Base-by-base conservation (phyloP, 2,329 filamentous ascomycete species). In the Ceratocystiopsis brevicomis region DNA sequence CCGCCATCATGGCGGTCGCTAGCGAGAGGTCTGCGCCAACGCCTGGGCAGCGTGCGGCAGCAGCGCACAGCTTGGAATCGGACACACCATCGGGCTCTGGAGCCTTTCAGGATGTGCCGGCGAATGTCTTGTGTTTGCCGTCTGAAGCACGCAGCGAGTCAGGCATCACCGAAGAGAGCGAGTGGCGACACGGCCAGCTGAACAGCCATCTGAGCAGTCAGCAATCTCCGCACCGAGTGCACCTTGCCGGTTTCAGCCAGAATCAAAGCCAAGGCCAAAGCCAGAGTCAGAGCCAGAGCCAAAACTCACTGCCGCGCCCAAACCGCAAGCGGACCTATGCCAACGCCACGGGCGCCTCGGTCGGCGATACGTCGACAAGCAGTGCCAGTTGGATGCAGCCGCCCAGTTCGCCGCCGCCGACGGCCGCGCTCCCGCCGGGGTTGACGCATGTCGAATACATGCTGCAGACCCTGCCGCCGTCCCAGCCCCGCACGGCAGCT, bases 161-260 rank as follows among this genome's bases (percentile, higher is more conserved):
- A 14, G 34, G 36, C 16, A 39, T 34, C 45, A 39, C 38, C 14
- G 41, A 33, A 5, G 35, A 42, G 12, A 48, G 45, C 19, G 8
- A 12, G 13, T 48, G 47, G 47, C 43, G 4, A 19, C 43, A 47
- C 25, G 39, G 42, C 21, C 47, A 48, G 38, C 44, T 25, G 2
- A 44, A 38, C 33, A 44, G 44, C 21, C 42, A 30, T 9, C 10
- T 30, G 10, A 30, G 25, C 25, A 30, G 25, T 9, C 25, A 9
- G 25, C 25, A 30, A 9, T 30, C 25, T 30, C 25, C 10, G 25
- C 25, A 30, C 2, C 25, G 25, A 9, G 25, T 30, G 25, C 25
- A 30, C 25, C 25, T 30, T 6, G 25, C 25, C 25, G 25, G 25
- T 11, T 25, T 13, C 8, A 32, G 14, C 11, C 33, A 18, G 32